phyloP scores from a whole-genome alignment of 306 rosid species.

The Vicia sativa region DNA sequence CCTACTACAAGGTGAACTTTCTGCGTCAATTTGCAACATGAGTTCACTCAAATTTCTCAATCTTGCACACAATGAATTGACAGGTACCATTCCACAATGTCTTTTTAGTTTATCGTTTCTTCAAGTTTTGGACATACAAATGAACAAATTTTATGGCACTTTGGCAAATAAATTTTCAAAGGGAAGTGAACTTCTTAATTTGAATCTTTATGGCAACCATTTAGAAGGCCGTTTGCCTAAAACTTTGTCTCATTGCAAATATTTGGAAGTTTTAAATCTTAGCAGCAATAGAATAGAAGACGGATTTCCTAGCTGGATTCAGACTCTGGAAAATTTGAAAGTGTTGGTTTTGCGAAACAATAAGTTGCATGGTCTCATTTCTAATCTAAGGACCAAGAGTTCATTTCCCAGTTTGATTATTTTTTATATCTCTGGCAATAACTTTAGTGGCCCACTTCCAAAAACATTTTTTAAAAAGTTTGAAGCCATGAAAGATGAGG shows the following conservation, averaged over 20 bases:
- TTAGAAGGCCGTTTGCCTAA: neutral
- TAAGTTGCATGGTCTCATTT: neutral
- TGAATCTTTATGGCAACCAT: neutral
- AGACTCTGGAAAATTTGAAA: too few species aligned
- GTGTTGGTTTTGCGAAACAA: too few species aligned
- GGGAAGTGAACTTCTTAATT: neutral
- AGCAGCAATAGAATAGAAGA: too few species aligned
- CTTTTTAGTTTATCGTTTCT: neutral
- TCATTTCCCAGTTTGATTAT: slow-evolving; percentile 8
- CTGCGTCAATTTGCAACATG: neutral
- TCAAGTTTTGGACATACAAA: neutral
- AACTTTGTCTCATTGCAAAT: too few species aligned
- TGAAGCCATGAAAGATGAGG: neutral
- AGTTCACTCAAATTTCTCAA: neutral
- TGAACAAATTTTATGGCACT: neutral
- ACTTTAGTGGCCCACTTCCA: neutral
- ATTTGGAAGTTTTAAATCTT: too few species aligned
- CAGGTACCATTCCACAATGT: neutral
- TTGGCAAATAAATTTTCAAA: neutral
- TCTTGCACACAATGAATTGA: neutral
- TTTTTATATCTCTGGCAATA: slow-evolving; percentile 16
- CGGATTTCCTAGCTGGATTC: too few species aligned
- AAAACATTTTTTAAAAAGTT: too few species aligned
- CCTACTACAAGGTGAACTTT: neutral
- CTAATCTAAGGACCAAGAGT: neutral